Base-by-base conservation (phyloP, 2,329 filamentous ascomycete genomes). In the Botryotinia globosa region DNA sequence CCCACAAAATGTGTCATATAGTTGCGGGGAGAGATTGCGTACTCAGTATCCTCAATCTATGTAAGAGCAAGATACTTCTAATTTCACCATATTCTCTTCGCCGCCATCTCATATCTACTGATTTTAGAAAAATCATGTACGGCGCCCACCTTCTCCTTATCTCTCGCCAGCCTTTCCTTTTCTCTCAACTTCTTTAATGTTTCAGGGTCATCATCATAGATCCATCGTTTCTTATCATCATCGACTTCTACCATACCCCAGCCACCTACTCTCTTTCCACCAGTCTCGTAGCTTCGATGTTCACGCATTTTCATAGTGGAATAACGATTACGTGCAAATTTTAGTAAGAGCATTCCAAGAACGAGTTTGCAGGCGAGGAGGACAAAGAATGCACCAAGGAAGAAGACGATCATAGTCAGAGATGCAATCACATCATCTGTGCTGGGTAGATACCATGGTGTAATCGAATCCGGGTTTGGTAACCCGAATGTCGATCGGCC, bases 41-140 rank as follows among this genome's bases (percentile, higher is more conserved):
- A 29, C 63, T 54, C 39, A 14, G 20, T 32, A 65, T 25, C 8
- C 39, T 34, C 20, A 70, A 51, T 54, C 9, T 12, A 12, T 42
- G 0, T 32, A 9, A 32, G 56, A 56, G 34, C 34, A 51, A 10
- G 9, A 32, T 64, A n/a, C 44, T 7, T 32, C 25, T 7, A 25
- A 6, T 14, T 34, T 70, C 22, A 98, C 96, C 96, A 99, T 78
- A 99, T 99, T 80, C 96, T 88, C 86, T 98, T 98, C 0, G 94
- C 93, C 78, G 94, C 91, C 96, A 98, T 98, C 80, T 94, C 94
- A 83, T 98, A 99, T 78, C 96, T 87, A 77, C 86, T 89, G 75
- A 90, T 93, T 80, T 84, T 89, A 79, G 86, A 92, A 82, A 89
- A 89, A 80, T 88, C 89, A 69, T 88, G 87, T 29, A 72, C 86